Evolutionary conservation across 2,329 filamentous ascomycete species (phyloP), one percentile per base, ranked within the genome.

Genomic region (Orbilia blumenaviensis): DNA sequence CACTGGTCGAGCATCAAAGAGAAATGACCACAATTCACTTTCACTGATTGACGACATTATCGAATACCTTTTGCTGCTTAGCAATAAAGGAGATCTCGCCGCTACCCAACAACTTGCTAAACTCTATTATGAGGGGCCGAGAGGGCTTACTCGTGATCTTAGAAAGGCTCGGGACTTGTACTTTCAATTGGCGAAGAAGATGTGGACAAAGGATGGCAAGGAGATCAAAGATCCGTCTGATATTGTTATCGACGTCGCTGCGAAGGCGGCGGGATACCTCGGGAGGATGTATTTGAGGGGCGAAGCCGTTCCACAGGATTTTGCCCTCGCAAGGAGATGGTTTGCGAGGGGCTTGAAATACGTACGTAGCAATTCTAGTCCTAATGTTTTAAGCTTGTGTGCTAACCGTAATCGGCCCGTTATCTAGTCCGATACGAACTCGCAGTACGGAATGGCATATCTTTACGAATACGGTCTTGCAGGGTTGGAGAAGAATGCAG

Each of bases 1-100:
- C 81, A 91, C 95, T 0, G 95, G 95, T 3, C 87, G 88, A 68
- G 94, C 96, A 81, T 93, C 93, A 2, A 78, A 78, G 50, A 88
- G 89, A 18, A 87, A 90, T 0, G 90, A 91, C 78, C 92, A 92
- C 1, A 92, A 95, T 81, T 89, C 91, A 0, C 91, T 96, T 80
- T 93, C 93, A 0, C 92, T 92, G 14, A 88, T 97, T 72, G 93
- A 96, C 80, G 94, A 99, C 82, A 91, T 98, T 14, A 89, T 99
- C 73, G 95, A 99, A 82, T 99, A 97, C 80, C 86, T 97, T 78
- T 92, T 97, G 80, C 86, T 97, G 44, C 91, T 96, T 86, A 93
- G 93, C 4, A 89, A 94, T 75, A 96, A 96, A 82, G 93, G 94
- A 9, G 93, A 97, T 81, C 88, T 92, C 67, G 93, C 92, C 81